Percentiles rank a stretch among this genome's conserved stretches.
phyloP scores from a whole-genome alignment of 108 stramenopile species.

The Fragilaria crotonensis region DNA sequence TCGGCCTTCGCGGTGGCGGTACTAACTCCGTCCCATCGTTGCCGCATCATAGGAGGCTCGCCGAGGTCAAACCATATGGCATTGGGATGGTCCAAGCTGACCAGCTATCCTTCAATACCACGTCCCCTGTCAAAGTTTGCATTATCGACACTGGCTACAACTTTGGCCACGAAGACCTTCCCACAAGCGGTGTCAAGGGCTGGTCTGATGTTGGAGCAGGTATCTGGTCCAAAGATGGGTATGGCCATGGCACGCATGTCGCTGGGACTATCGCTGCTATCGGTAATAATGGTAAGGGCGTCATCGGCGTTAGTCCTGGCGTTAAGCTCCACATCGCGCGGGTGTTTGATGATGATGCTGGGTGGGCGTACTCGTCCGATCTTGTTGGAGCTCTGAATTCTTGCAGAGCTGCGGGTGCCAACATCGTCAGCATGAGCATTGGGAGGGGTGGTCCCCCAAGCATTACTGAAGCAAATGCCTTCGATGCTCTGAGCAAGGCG shows the following conservation, averaged over 20 bases:
- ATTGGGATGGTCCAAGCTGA: neutral
- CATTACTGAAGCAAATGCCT: constrained; percentile 5
- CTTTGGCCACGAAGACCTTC: constrained; percentile 28
- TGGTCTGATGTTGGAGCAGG: too few species aligned
- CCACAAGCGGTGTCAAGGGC: constrained; percentile 11
- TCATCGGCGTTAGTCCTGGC: constrained; percentile 1
- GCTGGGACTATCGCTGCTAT: constrained; percentile 41
- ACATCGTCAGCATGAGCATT: constrained; percentile 33
- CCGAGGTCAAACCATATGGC: neutral
- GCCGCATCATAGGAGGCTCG: neutral
- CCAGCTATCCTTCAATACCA: too few species aligned
- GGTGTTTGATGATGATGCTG: constrained; percentile 11
- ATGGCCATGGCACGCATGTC: constrained; percentile 40
- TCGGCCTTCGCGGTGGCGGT: too few species aligned
- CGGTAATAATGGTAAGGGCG: constrained; percentile 15
- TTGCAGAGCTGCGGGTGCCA: constrained; percentile 29
- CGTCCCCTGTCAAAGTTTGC: constrained; percentile 44
- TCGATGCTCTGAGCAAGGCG: constrained; percentile 6
- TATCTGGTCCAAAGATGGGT: constrained; percentile 12
- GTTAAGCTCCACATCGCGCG: too few species aligned
- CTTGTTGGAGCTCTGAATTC: constrained; percentile 22
- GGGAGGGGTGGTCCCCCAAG: constrained; percentile 17
- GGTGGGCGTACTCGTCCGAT: constrained; percentile 4
- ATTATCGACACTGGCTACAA: constrained; percentile 43
- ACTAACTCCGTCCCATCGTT: too few species aligned